Percentiles rank a stretch among this genome's conserved stretches.
Conservation (phyloP, 495 filamentous ascomycete genomes). For the Friedmanniomyces simplex region DNA sequence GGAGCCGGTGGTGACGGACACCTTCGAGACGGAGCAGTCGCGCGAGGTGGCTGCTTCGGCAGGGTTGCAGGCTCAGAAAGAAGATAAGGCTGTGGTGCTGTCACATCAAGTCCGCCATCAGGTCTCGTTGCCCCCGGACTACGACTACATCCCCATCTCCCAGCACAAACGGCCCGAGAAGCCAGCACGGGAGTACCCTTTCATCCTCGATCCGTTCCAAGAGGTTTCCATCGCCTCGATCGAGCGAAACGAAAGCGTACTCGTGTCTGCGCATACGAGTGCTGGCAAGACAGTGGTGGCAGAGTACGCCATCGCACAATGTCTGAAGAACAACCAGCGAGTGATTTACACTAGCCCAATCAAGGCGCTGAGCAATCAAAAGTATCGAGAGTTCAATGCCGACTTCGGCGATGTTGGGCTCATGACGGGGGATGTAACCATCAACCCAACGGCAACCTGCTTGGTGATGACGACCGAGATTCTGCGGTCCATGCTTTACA, state of each 20-base stretch:
- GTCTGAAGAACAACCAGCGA: conserved; percentile 90
- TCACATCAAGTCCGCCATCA: conserved; percentile 98
- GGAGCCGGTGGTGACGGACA: conserved; percentile 80
- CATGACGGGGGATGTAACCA: conserved; percentile 98
- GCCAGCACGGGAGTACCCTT: conserved; percentile 73
- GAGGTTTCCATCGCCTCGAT: conserved; percentile 86
- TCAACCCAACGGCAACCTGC: conserved; percentile 95
- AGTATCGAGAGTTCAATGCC: conserved; percentile 88
- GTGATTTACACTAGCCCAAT: conserved; percentile 99
- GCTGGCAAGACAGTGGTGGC: conserved; percentile 97
- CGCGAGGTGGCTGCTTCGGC: conserved; percentile 72
- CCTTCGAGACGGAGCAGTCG: conserved; percentile 92
- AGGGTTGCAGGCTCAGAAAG: conserved; percentile 59
- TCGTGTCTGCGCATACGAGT: conserved; percentile 95
- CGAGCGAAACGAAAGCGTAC: conserved; percentile 85
- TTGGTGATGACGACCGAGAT: conserved; percentile 99
- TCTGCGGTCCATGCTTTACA: conserved; percentile 94
- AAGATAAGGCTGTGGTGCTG: conserved; percentile 59
- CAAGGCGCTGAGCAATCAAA: conserved; percentile 96
- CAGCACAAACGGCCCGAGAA: conserved; percentile 76
- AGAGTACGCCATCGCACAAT: conserved; percentile 96
- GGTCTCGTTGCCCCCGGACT: conserved; percentile 76
- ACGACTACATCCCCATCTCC: conserved; percentile 84
- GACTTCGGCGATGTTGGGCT: conserved; percentile 95
- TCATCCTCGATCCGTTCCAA: conserved; percentile 95